Base-by-base conservation (phyloP, 73 alveolate species). In the Paramecium sonneborni region DNA sequence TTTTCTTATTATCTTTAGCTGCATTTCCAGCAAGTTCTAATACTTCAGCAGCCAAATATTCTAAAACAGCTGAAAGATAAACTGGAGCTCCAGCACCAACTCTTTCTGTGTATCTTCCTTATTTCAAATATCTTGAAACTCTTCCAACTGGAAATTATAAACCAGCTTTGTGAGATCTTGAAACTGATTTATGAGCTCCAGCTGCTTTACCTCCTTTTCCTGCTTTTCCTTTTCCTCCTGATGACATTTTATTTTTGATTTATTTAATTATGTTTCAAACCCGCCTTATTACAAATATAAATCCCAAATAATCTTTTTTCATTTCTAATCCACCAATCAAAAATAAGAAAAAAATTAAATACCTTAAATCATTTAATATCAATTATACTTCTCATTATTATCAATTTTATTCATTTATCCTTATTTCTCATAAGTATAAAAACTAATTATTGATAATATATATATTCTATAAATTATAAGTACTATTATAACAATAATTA, bases 31-130 rank as follows among this genome's bases (percentile, higher is more conserved):
- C 97, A 43, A 94, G 92, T 85, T 95, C 98, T 41, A 95, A 93
- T n/a, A 95, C 96, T 85, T 95, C 98, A 92, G 97, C 98, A 76
- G 96, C 95, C 92, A 95, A 85, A 89, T 94, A 94, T 88, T 94
- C 97, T 46, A 94, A 85, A 82, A 93, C 97, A 58, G 97, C 98
- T 52, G 99, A 97, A 23, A 92, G 85, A 86, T 92, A 95, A 48
- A 96, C 99, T 58, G 99, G 98, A 52, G 99, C 97, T 11, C 99
- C 99, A 46, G 96, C 96, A 34, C 97, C 97, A 76, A 96, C 95
- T 95, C 99, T 95, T 70, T 96, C 99, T 74, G 98, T 94, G 94
- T 96, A 96, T 87, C 95, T 92, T 39, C 98, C 99, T 46, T 89
- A 85, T 94, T 95, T 95, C 92, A 92, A 90, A 89, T 86, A 96